Evolutionary conservation across 2,329 filamentous ascomycete genomes (phyloP).

Genomic region (Venturia pyrina): DNA sequence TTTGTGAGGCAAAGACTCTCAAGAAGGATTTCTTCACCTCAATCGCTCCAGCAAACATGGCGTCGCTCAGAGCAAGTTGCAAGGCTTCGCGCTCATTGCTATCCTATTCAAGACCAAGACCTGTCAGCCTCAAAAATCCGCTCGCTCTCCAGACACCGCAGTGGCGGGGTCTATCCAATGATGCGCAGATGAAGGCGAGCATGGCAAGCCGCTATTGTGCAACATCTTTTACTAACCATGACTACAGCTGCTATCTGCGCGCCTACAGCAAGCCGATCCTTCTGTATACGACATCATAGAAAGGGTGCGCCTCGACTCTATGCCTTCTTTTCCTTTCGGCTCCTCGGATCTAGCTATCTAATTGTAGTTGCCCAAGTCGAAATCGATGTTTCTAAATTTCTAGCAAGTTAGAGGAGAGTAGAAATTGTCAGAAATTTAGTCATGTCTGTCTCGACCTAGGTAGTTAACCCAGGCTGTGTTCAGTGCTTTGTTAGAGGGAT

Average conservation of each 20-base stretch:
- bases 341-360: no score
- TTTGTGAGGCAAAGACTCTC: background rate
- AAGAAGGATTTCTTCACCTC: no score
- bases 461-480: background rate
- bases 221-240: background rate
- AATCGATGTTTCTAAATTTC: no score
- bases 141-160: conserved; percentile 28
- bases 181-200: conserved; percentile 35
- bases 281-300: conserved; percentile 81
- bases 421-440: no score
- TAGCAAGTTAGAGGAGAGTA: no score
- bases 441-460: no score
- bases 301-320: conserved; percentile 48
- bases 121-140: conserved; percentile 18
- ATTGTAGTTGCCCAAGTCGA: no score
- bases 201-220: background rate
- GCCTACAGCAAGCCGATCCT: conserved; percentile 77
- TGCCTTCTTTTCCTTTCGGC: no score
- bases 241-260: conserved; percentile 62
- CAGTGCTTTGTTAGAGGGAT: no score
- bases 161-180: conserved; percentile 25
- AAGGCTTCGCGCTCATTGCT: conserved; percentile 30
- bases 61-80: conserved; percentile 29
- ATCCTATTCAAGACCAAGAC: conserved; percentile 15
- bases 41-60: conserved; percentile 19